Evolutionary conservation across 345 rosid genomes (phyloP).

Genomic region (Microthlaspi erraticum): DNA sequence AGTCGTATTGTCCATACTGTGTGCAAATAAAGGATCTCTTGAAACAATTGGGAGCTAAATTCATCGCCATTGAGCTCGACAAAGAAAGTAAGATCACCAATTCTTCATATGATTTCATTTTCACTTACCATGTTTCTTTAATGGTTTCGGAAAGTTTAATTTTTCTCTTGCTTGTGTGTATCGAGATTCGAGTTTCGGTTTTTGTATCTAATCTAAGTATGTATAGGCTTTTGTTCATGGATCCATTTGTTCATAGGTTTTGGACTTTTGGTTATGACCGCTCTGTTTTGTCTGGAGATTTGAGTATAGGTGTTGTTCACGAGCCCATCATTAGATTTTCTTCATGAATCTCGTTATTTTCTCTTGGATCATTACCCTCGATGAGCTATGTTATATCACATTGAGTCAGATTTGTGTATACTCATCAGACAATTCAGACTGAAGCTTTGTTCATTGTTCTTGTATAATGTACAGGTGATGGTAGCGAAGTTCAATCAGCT

Average conservation of each 20-base stretch:
- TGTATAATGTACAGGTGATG: constrained; percentile 61
- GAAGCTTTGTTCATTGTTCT: not conserved
- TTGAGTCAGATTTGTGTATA: not conserved
- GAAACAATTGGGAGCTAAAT: constrained; percentile 57
- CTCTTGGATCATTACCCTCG: not conserved
- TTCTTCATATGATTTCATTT: not conserved
- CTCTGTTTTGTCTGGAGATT: no score
- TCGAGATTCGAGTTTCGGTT: not conserved
- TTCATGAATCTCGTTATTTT: no score
- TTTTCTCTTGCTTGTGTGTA: no score
- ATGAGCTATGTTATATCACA: not conserved
- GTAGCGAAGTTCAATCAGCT: constrained; percentile 62
- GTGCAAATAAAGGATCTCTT: constrained; percentile 66
- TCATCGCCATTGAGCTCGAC: constrained; percentile 64
- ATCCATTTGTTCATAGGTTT: not conserved
- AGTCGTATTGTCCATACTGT: constrained; percentile 72
- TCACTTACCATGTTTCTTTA: not conserved
- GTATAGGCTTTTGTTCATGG: not conserved
- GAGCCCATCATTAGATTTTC: no score
- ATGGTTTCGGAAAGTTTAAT: no score
- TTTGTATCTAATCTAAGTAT: constrained; percentile 3
- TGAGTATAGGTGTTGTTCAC: no score
- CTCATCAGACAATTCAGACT: not conserved
- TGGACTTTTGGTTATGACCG: not conserved
- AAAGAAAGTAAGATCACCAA: constrained; percentile 51